Conservation (phyloP, 1,284 basidiomycete genomes). For the Schizophyllum amplum region DNA sequence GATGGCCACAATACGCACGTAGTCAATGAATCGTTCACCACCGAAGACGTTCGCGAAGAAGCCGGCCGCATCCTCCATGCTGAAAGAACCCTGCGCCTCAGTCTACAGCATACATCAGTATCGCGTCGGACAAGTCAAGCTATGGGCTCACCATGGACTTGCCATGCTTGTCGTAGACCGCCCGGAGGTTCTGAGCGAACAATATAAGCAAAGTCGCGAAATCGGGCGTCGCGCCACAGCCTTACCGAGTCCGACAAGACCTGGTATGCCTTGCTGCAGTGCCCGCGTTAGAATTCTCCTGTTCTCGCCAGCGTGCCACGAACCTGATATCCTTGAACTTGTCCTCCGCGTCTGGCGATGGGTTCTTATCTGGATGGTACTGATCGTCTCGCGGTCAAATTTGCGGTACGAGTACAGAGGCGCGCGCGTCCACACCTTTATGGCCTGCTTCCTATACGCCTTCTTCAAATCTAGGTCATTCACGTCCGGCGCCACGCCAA, state of each 20-base stretch:
- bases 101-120: slow-evolving; percentile 28
- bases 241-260: slow-evolving; percentile 78
- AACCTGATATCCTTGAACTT: slow-evolving; percentile 93
- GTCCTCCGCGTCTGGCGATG: slow-evolving; percentile 78
- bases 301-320: slow-evolving; percentile 13
- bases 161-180: slow-evolving; percentile 94
- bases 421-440: slow-evolving; percentile 53
- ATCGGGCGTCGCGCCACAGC: slow-evolving; percentile 11
- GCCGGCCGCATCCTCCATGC: slow-evolving; percentile 80
- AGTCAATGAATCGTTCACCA: slow-evolving; percentile 80
- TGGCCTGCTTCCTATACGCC: slow-evolving; percentile 91
- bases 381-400: slow-evolving; percentile 21
- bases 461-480: slow-evolving; percentile 84
- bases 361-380: slow-evolving; percentile 95
- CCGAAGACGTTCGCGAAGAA: slow-evolving; percentile 93
- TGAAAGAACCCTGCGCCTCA: slow-evolving; percentile 62
- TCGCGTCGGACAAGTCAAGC: slow-evolving; percentile 4
- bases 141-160: slow-evolving; percentile 61
- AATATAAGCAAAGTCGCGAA: slow-evolving; percentile 2
- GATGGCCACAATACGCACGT: slow-evolving; percentile 43
- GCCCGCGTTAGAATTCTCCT: slow-evolving; percentile 4
- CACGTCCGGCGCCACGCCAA: slow-evolving; percentile 37
- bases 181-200: slow-evolving; percentile 62
- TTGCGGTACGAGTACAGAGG: not conserved
- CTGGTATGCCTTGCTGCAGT: slow-evolving; percentile 80